Conservation (phyloP, 1,139 yeast genomes). For the Suhomyces panamericanus region DNA sequence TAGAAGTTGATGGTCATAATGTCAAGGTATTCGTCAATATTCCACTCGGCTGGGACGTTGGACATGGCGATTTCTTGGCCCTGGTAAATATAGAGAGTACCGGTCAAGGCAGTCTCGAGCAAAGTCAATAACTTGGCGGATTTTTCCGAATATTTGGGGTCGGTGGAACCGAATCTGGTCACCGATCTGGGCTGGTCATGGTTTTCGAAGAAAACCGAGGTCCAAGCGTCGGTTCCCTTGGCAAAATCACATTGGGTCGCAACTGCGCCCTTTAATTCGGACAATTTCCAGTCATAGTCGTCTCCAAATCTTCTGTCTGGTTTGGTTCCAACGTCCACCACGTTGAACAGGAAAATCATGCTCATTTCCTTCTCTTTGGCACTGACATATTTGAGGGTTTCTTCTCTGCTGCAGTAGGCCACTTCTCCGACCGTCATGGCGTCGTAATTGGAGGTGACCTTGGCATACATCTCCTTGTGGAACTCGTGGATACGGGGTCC, state of each 20-base stretch:
- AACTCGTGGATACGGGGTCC: slow-evolving; percentile 61
- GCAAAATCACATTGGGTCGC: slow-evolving; percentile 36
- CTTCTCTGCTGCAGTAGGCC: slow-evolving; percentile 43
- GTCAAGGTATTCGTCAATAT: slow-evolving; percentile 51
- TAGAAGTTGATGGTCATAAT: slow-evolving; percentile 49
- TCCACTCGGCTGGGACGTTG: slow-evolving; percentile 49
- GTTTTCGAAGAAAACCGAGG: slow-evolving; percentile 56
- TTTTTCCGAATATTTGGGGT: slow-evolving; percentile 31
- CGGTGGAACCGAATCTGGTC: slow-evolving; percentile 50
- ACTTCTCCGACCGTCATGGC: slow-evolving; percentile 61
- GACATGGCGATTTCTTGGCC: slow-evolving; percentile 64
- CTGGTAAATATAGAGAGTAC: slow-evolving; percentile 58
- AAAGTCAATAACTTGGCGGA: slow-evolving; percentile 52
- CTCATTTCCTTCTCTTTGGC: slow-evolving; percentile 51
- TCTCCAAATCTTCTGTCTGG: slow-evolving; percentile 33
- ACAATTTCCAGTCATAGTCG: slow-evolving; percentile 34
- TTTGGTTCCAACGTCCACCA: slow-evolving; percentile 45
- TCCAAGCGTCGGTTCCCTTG: slow-evolving; percentile 58
- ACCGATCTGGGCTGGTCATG: slow-evolving; percentile 60
- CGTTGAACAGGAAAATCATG: slow-evolving; percentile 52
- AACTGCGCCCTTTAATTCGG: slow-evolving; percentile 46
- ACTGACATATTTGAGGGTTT: slow-evolving; percentile 48
- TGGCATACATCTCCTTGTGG: slow-evolving; percentile 51
- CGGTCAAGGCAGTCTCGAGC: slow-evolving; percentile 50
- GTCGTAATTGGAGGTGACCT: slow-evolving; percentile 50